These are phyloP conservation scores for Ophioceras dolichostomum DNA, from an alignment of 2,329 filamentous ascomycete species.

Conservation along the genomic window DNA sequence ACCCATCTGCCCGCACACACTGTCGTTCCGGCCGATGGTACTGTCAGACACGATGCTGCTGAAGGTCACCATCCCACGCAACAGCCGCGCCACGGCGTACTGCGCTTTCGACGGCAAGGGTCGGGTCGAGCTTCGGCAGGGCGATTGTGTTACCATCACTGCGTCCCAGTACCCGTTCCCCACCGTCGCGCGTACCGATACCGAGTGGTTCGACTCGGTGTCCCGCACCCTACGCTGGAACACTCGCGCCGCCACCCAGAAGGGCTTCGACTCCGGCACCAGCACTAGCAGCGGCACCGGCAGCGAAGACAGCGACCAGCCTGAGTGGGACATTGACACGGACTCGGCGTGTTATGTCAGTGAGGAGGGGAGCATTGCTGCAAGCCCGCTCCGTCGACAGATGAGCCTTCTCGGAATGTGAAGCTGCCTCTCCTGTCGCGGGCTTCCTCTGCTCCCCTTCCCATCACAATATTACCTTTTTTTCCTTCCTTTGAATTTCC, in stretches of 20 bases:
- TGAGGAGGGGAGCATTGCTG: constrained; percentile 56
- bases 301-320: constrained; percentile 39
- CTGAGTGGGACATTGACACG: constrained; percentile 90
- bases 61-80: constrained; percentile 72
- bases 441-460: neutral
- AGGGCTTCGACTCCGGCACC: constrained; percentile 59
- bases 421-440: neutral
- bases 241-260: constrained; percentile 81
- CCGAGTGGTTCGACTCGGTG: constrained; percentile 96
- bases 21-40: constrained; percentile 96
- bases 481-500: neutral
- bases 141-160: constrained; percentile 91
- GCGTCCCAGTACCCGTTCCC: constrained; percentile 96
- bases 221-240: constrained; percentile 92
- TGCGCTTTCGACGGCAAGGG: constrained; percentile 97
- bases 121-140: constrained; percentile 81
- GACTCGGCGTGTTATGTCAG: constrained; percentile 62
- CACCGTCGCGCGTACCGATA: constrained; percentile 78
- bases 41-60: constrained; percentile 89
- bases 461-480: neutral
- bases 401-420: constrained; percentile 61
- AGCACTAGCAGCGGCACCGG: constrained; percentile 11
- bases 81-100: constrained; percentile 85
- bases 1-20: constrained; percentile 91
- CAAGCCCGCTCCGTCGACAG: constrained; percentile 57